Conservation (phyloP, 73 alveolate species). For the Loxodes magnus region DNA sequence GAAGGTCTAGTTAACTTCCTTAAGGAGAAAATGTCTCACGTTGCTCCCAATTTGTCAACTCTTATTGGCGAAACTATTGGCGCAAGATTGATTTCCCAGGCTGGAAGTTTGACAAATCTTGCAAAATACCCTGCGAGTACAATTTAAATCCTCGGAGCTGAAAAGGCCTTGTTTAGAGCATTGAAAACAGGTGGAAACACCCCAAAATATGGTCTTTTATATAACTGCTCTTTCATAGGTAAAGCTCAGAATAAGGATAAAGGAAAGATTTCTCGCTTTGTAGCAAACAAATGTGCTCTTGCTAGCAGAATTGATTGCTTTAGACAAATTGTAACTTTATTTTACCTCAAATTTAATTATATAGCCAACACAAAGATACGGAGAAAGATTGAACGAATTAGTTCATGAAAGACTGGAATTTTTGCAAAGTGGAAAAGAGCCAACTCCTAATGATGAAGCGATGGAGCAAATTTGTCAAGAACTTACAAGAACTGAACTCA, state of each 20-base stretch:
- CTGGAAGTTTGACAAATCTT: constrained; percentile 94
- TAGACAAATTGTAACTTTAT: constrained; percentile 10
- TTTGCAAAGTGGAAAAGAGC: constrained; percentile 29
- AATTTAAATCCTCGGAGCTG: constrained; percentile 99
- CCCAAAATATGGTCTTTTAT: constrained; percentile 98
- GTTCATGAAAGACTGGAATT: constrained; percentile 41
- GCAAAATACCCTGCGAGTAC: constrained; percentile 99
- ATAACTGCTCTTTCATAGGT: constrained; percentile 97
- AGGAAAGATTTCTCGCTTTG: constrained; percentile 97
- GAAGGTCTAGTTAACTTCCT: constrained; percentile 69
- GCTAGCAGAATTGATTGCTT: constrained; percentile 92
- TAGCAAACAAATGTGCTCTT: constrained; percentile 98
- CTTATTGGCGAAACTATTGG: constrained; percentile 93
- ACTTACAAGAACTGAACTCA: not conserved
- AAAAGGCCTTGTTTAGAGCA: constrained; percentile 97
- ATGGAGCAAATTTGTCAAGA: constrained; percentile 32
- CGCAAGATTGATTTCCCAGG: constrained; percentile 98
- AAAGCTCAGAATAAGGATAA: constrained; percentile 94
- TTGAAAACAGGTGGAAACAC: constrained; percentile 77
- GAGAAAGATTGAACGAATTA: constrained; percentile 39
- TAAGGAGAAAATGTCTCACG: constrained; percentile 95
- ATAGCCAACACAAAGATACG: constrained; percentile 29
- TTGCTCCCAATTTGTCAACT: constrained; percentile 98
- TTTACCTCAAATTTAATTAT: not conserved
- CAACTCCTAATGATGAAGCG: constrained; percentile 29